phyloP scores from a whole-genome alignment of 192 early-diverging fungal species.

The Glomus cerebriforme region DNA sequence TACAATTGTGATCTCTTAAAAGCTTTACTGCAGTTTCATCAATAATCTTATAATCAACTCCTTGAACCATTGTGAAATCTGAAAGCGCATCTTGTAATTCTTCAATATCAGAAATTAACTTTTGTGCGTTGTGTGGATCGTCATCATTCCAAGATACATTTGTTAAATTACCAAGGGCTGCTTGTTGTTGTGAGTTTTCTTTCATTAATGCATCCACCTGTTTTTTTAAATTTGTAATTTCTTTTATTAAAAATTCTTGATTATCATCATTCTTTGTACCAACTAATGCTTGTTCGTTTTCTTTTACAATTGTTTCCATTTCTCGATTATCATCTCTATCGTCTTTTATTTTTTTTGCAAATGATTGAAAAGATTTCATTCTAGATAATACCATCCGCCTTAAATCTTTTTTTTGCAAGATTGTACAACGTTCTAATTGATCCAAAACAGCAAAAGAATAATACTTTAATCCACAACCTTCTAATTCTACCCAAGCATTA shows the following conservation, averaged over 20 bases:
- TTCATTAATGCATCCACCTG: background rate
- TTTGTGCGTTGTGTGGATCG: background rate
- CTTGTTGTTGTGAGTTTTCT: slow-evolving; percentile 11
- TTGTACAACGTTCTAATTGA: background rate
- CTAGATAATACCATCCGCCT: background rate
- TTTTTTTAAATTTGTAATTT: background rate
- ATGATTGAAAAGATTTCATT: background rate
- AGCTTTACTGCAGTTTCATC: background rate
- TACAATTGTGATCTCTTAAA: background rate
- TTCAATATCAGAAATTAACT: background rate
- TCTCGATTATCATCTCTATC: too few species aligned
- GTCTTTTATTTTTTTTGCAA: too few species aligned
- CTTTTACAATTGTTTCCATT: background rate
- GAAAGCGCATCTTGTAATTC: background rate
- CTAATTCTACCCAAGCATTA: background rate
- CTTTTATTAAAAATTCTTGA: background rate
- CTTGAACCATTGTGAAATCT: slow-evolving; percentile 20
- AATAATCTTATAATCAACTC: background rate
- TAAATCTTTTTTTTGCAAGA: background rate
- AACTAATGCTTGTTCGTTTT: background rate
- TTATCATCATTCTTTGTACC: too few species aligned
- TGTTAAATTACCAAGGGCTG: background rate
- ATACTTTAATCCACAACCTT: background rate
- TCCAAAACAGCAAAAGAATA: background rate
- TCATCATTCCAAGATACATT: slow-evolving; percentile 2